Base-by-base conservation (phyloP, 805 yeast species). In the Cyberlindnera euphorbiiphila region DNA sequence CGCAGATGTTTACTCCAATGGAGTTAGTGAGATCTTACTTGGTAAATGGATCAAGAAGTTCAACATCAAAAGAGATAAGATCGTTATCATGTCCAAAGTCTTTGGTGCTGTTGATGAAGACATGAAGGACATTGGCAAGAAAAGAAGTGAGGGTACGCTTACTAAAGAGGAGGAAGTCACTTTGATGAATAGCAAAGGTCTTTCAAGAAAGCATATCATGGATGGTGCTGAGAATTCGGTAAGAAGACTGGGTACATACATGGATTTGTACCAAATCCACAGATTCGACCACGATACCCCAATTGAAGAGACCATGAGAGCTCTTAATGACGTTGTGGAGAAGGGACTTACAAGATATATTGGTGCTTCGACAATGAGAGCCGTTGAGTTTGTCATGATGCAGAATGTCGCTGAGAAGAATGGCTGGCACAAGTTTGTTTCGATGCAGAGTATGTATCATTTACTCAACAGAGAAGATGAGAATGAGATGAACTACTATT, bases 311-410 rank as follows among this genome's bases (percentile, higher is more conserved):
- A 70, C 68, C 13, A 71, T 76, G 78, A 65, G 56, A 43, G 72
- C 78, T 3, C 58, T 75, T 46, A 65, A 76, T 46, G 78, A 75
- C 44, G 64, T 71, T 13, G 69, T 74, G 17, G 59, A 62, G 29
- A 35, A 49, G 27, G 80, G 80, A 10, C 53, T 59, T 18, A 64
- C 65, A 6, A 62, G 81, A 30, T 78, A 78, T 52, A 68, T 78
- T 43, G 85, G 84, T 11, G 81, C 82, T 2, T 76, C 81, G 0
- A 59, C 79, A 3, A 78, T 76, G 81, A 64, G 62, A 45, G 71
- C 79, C 2, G 59, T 60, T 15, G 74, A 77, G 46, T 77, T 78
- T 52, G 75, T 66, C 3, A 65, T 64, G 48, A 49, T 75, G 49
- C 85, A 79, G 53, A 57, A 57, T 37, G 57, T 67, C 32, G 85